Conservation (phyloP, 495 filamentous ascomycete species). For the Tirmania nivea region DNA sequence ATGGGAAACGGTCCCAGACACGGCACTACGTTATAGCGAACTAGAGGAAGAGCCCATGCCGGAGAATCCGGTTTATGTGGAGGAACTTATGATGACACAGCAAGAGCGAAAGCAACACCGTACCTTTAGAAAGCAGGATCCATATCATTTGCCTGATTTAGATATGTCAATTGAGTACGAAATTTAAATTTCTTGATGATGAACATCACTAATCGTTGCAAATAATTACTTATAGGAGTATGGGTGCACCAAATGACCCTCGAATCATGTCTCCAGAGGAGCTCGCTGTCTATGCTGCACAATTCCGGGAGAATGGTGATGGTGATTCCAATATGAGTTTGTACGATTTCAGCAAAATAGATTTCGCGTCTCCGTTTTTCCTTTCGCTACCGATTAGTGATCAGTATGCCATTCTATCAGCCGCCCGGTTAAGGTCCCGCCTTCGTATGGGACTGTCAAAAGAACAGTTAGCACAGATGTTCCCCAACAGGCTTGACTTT, state of each 20-base stretch:
- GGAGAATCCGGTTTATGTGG: constrained; percentile 64
- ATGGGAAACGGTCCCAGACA: background rate
- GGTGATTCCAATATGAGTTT: constrained; percentile 52
- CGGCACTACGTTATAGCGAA: constrained; percentile 12
- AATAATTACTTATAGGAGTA: constrained; percentile 24
- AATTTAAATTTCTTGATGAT: background rate
- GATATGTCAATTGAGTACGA: constrained; percentile 37
- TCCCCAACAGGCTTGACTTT: constrained; percentile 94
- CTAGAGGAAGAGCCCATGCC: constrained; percentile 45
- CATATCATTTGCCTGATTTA: constrained; percentile 80
- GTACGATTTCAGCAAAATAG: constrained; percentile 98
- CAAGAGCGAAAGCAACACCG: constrained; percentile 52
- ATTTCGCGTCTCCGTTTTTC: constrained; percentile 89
- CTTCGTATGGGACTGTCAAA: constrained; percentile 90
- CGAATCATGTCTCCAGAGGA: constrained; percentile 89
- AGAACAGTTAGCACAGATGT: constrained; percentile 88
- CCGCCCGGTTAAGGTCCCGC: constrained; percentile 63
- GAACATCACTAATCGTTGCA: background rate
- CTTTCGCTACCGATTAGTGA: constrained; percentile 69
- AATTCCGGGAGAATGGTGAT: constrained; percentile 66
- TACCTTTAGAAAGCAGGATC: constrained; percentile 72
- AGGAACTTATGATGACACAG: constrained; percentile 61
- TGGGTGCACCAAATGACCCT: constrained; percentile 79
- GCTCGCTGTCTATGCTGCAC: constrained; percentile 72
- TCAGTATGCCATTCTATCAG: constrained; percentile 92